A percentile compares a stretch with the other conserved stretches of the same genome.
Conservation (phyloP, 768 basidiomycete genomes). For the Gymnopilus junonius region DNA sequence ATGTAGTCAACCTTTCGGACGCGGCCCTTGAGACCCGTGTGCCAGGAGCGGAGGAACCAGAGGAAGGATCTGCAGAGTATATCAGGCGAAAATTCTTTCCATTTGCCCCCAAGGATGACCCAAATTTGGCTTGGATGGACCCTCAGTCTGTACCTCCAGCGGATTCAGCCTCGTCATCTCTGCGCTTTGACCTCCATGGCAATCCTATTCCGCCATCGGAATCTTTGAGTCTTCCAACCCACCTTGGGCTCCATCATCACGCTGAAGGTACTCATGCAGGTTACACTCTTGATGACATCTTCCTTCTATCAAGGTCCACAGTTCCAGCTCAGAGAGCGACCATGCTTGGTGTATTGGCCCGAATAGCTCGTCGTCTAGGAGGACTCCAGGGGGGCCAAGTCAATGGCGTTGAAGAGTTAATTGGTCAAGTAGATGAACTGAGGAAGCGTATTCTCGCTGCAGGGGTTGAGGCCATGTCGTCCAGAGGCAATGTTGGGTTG, state of each 20-base stretch:
- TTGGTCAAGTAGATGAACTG: conserved; percentile 48
- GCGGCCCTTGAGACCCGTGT: not conserved
- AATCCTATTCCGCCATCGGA: conserved; percentile 60
- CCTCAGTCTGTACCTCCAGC: conserved; percentile 31
- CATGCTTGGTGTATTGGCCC: conserved; percentile 76
- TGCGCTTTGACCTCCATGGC: conserved; percentile 82
- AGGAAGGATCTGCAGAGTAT: conserved; percentile 81
- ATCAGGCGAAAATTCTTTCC: conserved; percentile 89
- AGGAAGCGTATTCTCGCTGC: conserved; percentile 68
- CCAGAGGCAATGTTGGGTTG: conserved; percentile 68
- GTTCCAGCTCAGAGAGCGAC: conserved; percentile 83
- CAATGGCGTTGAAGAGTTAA: conserved; percentile 38
- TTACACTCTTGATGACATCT: conserved; percentile 87
- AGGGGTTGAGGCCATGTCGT: conserved; percentile 66
- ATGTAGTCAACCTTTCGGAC: conserved; percentile 1
- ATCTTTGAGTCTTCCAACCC: conserved; percentile 69
- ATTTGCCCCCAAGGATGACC: conserved; percentile 63
- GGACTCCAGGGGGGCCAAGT: conserved; percentile 38
- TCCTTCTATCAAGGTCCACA: conserved; percentile 78
- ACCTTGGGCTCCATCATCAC: conserved; percentile 92
- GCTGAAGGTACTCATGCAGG: conserved; percentile 80
- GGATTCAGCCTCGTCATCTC: conserved; percentile 40
- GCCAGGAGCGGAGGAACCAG: conserved; percentile 35
- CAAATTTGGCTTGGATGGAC: conserved; percentile 83
- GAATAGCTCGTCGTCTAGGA: conserved; percentile 49